Base-by-base conservation (phyloP, 768 basidiomycete species). In the Cyclocybe aegerita region DNA sequence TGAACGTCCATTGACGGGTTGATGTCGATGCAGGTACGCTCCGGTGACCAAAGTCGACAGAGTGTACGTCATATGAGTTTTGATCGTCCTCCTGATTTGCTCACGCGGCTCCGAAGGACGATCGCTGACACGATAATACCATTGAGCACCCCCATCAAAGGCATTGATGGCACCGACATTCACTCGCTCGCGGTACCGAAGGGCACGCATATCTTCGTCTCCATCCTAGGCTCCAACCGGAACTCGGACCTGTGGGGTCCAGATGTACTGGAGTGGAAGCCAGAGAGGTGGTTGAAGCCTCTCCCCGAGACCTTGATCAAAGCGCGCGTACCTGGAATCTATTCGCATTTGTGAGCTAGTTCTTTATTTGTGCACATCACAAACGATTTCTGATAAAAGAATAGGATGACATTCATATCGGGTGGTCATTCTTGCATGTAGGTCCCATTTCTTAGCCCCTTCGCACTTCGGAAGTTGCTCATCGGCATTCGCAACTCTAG, bases 261-360 rank as follows among this genome's bases (percentile, higher is more conserved):
- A n/a, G 76, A 80, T 48, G 69, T 72, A 4, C 46, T 57, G 10
- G 71, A 77, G 45, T 79, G 75, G 75, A 77, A 75, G 52, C 78
- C 77, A 0, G 76, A 79, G 52, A 63, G 78, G 12, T 80, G 78
- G 78, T 61, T 77, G 0, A 55, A 60, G 1, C 66, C 66, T 0
- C 63, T 75, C 11, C 76, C 74, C 7, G 60, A 67, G 9, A 46
- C 54, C 23, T 58, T 77, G 1, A 51, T 48, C 1, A 63, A 70
- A 9, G 72, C 75, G 3, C 69, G 63, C 17, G 62, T 76, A 7
- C 76, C 77, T 3, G 76, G 77, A 0, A 59, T 77, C 5, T 79
- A 78, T 54, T 70, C 75, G 1, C 65, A 74, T 50, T 43, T 75
- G 76, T 77, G 50, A 59, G 72, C 39, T 23, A 4, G 3, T 23